A percentile compares a stretch with the other conserved stretches of the same genome.
These are phyloP conservation scores for Thermomucor indicae-seudaticae DNA, from an alignment of 371 early-diverging fungal genomes.

Conservation along the genomic window DNA sequence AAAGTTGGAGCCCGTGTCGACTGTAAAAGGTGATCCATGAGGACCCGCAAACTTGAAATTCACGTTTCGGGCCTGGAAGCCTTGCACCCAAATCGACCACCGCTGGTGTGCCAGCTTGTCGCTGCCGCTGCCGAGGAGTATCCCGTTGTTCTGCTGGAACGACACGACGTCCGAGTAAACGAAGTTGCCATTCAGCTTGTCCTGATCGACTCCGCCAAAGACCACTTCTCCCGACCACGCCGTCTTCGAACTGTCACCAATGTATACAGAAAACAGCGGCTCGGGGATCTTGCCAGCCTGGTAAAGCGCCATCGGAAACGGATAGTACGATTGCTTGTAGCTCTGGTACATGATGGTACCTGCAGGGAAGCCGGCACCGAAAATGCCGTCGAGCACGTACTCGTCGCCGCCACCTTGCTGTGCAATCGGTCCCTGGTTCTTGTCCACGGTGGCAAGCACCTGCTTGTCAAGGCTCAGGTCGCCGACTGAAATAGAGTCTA, in stretches of 20 bases:
- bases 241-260: constrained; percentile 11
- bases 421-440: constrained; percentile 13
- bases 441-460: constrained; percentile 11
- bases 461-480: constrained; percentile 11
- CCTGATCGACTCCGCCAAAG: constrained; percentile 40
- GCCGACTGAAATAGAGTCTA: constrained; percentile 14
- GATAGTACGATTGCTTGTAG: constrained; percentile 11
- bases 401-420: constrained; percentile 8
- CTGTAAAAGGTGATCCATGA: constrained; percentile 13
- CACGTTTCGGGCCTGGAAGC: constrained; percentile 19
- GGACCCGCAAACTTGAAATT: constrained; percentile 19
- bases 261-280: constrained; percentile 16
- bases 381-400: constrained; percentile 18
- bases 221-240: constrained; percentile 38
- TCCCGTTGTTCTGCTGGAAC: background rate
- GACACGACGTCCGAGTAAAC: constrained; percentile 20
- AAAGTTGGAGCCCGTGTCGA: constrained; percentile 46
- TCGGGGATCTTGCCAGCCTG: constrained; percentile 16
- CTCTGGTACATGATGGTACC: constrained; percentile 13
- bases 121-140: too few relatives aligned
- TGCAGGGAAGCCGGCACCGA: constrained; percentile 18
- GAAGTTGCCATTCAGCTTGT: constrained; percentile 25
- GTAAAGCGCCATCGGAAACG: constrained; percentile 16
- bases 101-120: constrained; percentile 7
- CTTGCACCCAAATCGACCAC: constrained; percentile 20